These are phyloP conservation scores for Syzygium syzygioides DNA, from an alignment of 441 rosid species.

Conservation along the genomic window DNA sequence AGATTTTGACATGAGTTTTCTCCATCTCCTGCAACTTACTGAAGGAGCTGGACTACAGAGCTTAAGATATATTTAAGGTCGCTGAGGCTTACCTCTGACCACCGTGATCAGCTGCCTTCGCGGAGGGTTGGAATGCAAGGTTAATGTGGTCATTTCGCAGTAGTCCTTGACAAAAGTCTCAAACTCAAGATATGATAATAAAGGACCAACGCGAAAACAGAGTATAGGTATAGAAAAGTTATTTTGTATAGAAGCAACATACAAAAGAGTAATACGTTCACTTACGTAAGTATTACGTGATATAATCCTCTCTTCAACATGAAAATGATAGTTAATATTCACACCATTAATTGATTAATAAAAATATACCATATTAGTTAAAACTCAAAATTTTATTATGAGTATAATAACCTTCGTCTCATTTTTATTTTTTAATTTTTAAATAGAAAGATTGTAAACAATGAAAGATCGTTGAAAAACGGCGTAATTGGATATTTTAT, in stretches of 20 bases:
- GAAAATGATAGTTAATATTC: background rate
- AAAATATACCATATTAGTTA: background rate
- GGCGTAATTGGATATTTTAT: background rate
- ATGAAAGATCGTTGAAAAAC: background rate
- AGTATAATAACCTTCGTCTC: background rate
- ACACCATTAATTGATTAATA: background rate
- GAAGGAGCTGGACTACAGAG: too few relatives aligned
- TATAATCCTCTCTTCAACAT: background rate
- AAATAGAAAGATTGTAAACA: background rate
- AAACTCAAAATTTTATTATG: background rate
- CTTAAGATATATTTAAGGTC: too few relatives aligned
- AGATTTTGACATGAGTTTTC: too few relatives aligned
- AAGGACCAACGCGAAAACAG: too few relatives aligned
- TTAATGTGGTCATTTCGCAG: background rate
- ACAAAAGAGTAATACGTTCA: too few relatives aligned
- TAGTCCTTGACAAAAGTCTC: rapidly evolving
- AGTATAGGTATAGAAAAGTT: too few relatives aligned
- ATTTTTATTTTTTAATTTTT: background rate
- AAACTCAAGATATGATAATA: background rate
- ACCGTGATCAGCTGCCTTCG: too few relatives aligned
- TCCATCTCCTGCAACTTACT: too few relatives aligned
- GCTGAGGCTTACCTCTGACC: too few relatives aligned
- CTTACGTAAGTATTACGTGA: background rate
- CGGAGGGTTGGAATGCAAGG: background rate
- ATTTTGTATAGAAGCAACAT: too few relatives aligned